Evolutionary conservation across 495 filamentous ascomycete species (phyloP), one percentile per base, ranked within the genome.

Genomic region (Oidiodendron maius): DNA sequence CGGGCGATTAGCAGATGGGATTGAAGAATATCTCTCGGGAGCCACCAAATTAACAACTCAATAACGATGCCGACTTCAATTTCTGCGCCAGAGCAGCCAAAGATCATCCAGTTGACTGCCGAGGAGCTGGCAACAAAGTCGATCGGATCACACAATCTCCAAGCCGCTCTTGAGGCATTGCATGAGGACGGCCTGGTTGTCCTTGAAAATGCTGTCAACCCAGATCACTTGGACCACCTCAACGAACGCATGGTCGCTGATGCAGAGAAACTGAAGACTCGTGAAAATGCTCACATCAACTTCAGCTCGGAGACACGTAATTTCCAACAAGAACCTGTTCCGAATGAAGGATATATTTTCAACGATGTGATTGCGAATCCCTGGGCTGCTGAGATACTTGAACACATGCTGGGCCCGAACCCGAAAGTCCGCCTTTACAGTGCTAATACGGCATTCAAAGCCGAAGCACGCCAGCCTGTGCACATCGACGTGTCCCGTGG

Each of bases 111-210:
- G n/a, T n/a, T n/a, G n/a, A n/a, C n/a, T n/a, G n/a, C n/a, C n/a
- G n/a, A n/a, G n/a, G n/a, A n/a, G n/a, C n/a, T n/a, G n/a, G n/a
- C n/a, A n/a, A n/a, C n/a, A n/a, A n/a, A n/a, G n/a, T n/a, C n/a
- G n/a, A n/a, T n/a, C n/a, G n/a, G n/a, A n/a, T n/a, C n/a, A n/a
- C n/a, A n/a, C n/a, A n/a, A n/a, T n/a, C n/a, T n/a, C n/a, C n/a
- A n/a, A n/a, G n/a, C n/a, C n/a, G n/a, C n/a, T n/a, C n/a, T n/a
- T n/a, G n/a, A n/a, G n/a, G n/a, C n/a, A n/a, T n/a, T n/a, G n/a
- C n/a, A n/a, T n/a, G n/a, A n/a, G n/a, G 76, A 83, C 56, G 81
- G 77, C 34, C 71, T 83, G 24, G 75, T 84, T 40, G 76, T 84
- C 11, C 66, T 81, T 11, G 68, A 76, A 42, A 64, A 76, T 47